Base-by-base conservation (phyloP, 1,139 yeast genomes). In the Spathaspora sp. region DNA sequence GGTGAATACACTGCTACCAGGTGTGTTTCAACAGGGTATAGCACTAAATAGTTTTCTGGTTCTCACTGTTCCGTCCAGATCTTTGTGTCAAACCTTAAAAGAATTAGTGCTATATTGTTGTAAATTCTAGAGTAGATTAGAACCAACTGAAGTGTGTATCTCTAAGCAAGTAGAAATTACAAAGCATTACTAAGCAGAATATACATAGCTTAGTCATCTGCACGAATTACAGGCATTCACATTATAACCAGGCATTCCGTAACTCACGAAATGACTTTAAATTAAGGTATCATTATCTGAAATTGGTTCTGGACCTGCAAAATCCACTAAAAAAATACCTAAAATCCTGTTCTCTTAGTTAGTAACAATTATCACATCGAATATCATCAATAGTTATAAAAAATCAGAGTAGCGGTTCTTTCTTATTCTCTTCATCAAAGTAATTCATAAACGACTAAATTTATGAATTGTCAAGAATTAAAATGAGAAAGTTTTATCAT, bases 341-440 rank as follows among this genome's bases (percentile, higher is more conserved):
- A n/a, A n/a, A 9, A 25, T 4, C 9, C 27, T 25, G 11, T 25
- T 25, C 11, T 29, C 33, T 29, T 29, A 15, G 36, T 31, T 31
- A 31, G 36, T 31, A 31, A 29, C 4, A 11, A 11, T 11, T 3
- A 13, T 31, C 18, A 31, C 13, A 15, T 31, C 36, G 7, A 10
- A 27, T n/a, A n/a, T 11, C 13, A 27, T 6, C 15, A 29, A 31
- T 31, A 31, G 36, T 31, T 27, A 27, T n/a, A 11, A 15, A 23
- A 29, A 41, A 37, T 60, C 64, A 60, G 64, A 59, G 64, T 60
- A 60, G 64, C 64, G 64, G 64, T 60, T 59, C 64, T 60, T 57
- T 57, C 39, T 47, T 51, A 15, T 33, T 45, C 26, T 50, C 59
- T 58, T 60, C 64, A 58, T 53, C 23, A 44, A 23, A 25, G 17